A percentile compares a stretch with the other conserved stretches of the same genome.
These are phyloP conservation scores for Pilaira anomala DNA, from an alignment of 192 early-diverging fungal species.

Conservation along the genomic window DNA sequence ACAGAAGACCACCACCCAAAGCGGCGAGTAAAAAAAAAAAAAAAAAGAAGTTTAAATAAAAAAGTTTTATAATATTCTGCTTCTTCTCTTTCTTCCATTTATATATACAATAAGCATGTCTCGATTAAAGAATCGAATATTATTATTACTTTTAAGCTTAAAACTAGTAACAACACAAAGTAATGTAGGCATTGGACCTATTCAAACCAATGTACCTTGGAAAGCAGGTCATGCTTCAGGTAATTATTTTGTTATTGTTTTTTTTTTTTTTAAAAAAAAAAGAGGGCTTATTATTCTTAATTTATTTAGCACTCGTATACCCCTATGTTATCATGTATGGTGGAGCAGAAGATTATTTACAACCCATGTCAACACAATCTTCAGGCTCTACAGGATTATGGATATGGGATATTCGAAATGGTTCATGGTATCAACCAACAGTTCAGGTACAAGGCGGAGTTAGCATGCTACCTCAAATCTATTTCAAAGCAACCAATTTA, in stretches of 20 bases:
- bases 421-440: conserved; percentile 45
- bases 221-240: conserved; percentile 36
- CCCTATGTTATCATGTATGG: conserved; percentile 50
- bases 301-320: conserved; percentile 29
- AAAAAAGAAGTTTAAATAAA: too few relatives aligned
- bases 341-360: conserved; percentile 39
- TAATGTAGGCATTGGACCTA: conserved; percentile 12
- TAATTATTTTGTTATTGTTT: neutral
- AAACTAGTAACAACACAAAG: neutral
- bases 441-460: conserved; percentile 21
- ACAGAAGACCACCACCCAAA: neutral
- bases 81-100: conserved; percentile 2
- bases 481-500: conserved; percentile 32
- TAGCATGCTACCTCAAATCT: conserved; percentile 38
- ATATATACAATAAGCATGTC: neutral
- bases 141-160: neutral
- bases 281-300: conserved; percentile 1
- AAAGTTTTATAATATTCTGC: neutral
- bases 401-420: conserved; percentile 43
- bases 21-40: too few relatives aligned
- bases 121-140: neutral
- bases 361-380: neutral
- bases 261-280: neutral
- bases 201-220: conserved; percentile 30
- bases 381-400: conserved; percentile 44